Conservation (phyloP, 495 filamentous ascomycete species). For the Ramalina intermedia region DNA sequence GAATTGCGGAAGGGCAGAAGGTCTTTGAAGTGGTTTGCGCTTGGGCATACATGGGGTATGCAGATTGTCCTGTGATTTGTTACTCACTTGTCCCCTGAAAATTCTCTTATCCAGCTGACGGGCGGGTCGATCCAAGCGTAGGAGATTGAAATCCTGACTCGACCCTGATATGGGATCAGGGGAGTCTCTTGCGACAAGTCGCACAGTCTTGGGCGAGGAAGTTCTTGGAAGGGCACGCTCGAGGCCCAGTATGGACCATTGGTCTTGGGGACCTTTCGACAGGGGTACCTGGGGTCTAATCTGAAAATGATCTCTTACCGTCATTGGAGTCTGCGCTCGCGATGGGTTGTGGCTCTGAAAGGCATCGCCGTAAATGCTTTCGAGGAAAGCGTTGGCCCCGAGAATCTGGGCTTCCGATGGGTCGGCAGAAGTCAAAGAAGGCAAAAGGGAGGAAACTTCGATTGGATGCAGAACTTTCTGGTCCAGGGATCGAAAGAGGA, state of each 20-base stretch:
- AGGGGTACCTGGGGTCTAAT: background rate
- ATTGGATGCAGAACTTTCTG: constrained; percentile 48
- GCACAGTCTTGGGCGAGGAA: constrained; percentile 15
- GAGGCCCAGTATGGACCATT: constrained; percentile 16
- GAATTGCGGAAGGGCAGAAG: constrained; percentile 49
- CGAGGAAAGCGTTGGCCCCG: constrained; percentile 62
- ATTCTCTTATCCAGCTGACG: constrained; percentile 15
- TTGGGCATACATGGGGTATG: constrained; percentile 37
- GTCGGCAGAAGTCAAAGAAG: constrained; percentile 62
- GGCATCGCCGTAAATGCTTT: constrained; percentile 61
- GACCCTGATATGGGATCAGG: constrained; percentile 14
- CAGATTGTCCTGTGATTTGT: constrained; percentile 34
- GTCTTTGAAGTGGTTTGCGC: constrained; percentile 43
- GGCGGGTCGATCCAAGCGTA: constrained; percentile 6
- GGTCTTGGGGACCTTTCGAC: constrained; percentile 8
- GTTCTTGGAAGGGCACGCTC: constrained; percentile 5
- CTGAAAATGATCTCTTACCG: constrained; percentile 36
- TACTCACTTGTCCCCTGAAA: constrained; percentile 17
- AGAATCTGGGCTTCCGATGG: constrained; percentile 73
- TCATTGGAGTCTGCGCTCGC: constrained; percentile 68
- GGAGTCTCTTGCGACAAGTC: constrained; percentile 27
- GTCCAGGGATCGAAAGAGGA: constrained; percentile 68
- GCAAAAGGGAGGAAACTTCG: constrained; percentile 43
- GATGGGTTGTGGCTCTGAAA: constrained; percentile 44
- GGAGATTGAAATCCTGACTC: background rate